phyloP scores from a whole-genome alignment of 257 asterid genomes.

The Fraxinus americana region DNA sequence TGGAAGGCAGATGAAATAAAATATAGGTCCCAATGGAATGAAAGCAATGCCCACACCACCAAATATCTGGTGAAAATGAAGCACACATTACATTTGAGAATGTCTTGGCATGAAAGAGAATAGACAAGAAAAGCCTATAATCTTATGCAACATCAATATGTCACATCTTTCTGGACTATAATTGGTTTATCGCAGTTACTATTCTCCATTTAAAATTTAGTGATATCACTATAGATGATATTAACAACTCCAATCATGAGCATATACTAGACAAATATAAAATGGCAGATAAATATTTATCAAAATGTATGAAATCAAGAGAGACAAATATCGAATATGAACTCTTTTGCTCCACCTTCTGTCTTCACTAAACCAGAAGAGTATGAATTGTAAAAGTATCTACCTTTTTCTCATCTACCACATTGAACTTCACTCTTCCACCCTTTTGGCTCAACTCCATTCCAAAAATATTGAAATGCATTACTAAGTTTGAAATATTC shows the following conservation, averaged over 20 bases:
- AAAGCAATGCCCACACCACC: constrained; percentile 99
- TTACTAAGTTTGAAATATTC: background rate
- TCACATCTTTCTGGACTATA: constrained; percentile 20
- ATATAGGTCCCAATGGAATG: constrained; percentile 92
- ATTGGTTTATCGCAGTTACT: constrained; percentile 15
- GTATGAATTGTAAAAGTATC: background rate
- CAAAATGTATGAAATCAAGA: constrained; percentile 16
- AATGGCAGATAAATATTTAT: constrained; percentile 1
- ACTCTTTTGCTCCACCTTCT: background rate
- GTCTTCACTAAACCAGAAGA: background rate
- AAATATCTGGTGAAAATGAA: constrained; percentile 64
- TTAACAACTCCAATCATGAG: background rate
- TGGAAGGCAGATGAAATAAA: constrained; percentile 81
- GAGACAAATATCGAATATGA: constrained; percentile 3
- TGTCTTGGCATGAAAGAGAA: constrained; percentile 16
- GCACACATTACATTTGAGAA: constrained; percentile 27
- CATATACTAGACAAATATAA: too few relatives aligned
- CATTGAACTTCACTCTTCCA: background rate
- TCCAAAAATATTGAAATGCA: background rate
- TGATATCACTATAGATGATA: background rate
- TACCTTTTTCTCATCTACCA: background rate
- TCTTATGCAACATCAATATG: background rate
- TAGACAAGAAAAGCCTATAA: background rate
- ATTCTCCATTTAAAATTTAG: constrained; percentile 2
- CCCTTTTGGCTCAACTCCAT: background rate